A percentile compares a stretch with the other conserved stretches of the same genome.
Conservation (phyloP, 129 eudicot species). For the Flaveria linearis region DNA sequence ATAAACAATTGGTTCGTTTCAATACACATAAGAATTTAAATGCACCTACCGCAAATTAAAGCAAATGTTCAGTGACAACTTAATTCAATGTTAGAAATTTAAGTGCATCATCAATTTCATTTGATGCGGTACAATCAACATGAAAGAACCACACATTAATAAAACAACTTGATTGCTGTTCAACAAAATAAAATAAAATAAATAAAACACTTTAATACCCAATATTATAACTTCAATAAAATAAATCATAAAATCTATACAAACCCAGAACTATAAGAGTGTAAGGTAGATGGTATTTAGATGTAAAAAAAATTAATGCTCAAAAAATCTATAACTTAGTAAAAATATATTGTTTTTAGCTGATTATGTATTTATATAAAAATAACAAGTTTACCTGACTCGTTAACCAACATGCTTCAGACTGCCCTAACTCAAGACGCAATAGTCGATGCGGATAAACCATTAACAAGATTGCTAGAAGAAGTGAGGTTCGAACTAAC, state of each 20-base stretch:
- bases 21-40: slow-evolving; percentile 21
- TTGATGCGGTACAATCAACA: slow-evolving; percentile 36
- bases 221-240: not conserved
- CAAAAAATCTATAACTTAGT: not conserved
- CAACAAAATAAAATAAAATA: too few species aligned
- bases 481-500: too few species aligned
- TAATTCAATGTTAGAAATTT: slow-evolving; percentile 39
- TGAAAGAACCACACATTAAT: slow-evolving; percentile 18
- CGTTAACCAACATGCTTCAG: too few species aligned
- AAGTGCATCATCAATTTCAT: slow-evolving; percentile 34
- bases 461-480: too few species aligned
- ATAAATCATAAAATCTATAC: too few species aligned
- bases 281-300: too few species aligned
- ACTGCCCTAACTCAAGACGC: too few species aligned
- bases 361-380: not conserved
- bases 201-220: not conserved
- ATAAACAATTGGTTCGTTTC: slow-evolving; percentile 6
- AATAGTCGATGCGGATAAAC: too few species aligned
- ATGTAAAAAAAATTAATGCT: too few species aligned
- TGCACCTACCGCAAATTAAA: slow-evolving; percentile 35
- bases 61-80: slow-evolving; percentile 38
- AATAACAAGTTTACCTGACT: too few species aligned
- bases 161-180: too few species aligned
- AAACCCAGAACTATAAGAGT: too few species aligned
- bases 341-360: not conserved